Conservation (phyloP, 306 rosid species). For the Quillaja saponaria region DNA sequence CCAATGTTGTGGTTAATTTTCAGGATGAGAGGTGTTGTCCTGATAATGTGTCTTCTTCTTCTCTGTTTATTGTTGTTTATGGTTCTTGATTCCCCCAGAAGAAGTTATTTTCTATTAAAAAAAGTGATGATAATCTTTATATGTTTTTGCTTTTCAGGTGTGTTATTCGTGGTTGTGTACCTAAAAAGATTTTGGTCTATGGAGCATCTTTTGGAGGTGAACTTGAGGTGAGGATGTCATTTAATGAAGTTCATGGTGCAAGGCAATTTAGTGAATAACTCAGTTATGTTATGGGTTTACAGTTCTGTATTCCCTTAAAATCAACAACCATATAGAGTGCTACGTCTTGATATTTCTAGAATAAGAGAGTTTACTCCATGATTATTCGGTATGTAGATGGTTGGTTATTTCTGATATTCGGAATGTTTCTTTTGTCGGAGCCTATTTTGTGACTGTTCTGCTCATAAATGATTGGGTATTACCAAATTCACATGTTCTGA, state of each 20-base stretch:
- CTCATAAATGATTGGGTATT: too few species aligned
- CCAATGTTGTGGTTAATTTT: slow-evolving; percentile 2
- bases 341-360: too few species aligned
- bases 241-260: background rate
- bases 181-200: slow-evolving; percentile 95
- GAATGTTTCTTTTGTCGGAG: too few species aligned
- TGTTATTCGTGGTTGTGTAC: slow-evolving; percentile 98
- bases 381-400: too few species aligned
- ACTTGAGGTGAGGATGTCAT: slow-evolving; percentile 61
- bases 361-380: too few species aligned
- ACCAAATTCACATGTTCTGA: too few species aligned
- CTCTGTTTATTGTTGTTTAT: background rate
- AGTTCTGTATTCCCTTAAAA: background rate
- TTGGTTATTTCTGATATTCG: too few species aligned
- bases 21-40: slow-evolving; percentile 7
- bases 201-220: slow-evolving; percentile 87
- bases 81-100: too few species aligned
- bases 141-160: slow-evolving; percentile 58
- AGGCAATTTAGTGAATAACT: background rate
- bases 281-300: background rate
- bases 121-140: slow-evolving; percentile 25
- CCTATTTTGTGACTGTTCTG: too few species aligned
- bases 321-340: background rate
- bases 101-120: background rate
- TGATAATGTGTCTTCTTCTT: slow-evolving; percentile 14